Evolutionary conservation across 2,329 filamentous ascomycete genomes (phyloP), one percentile per base, ranked within the genome.

Genomic region (Trichophyton benhamiae): DNA sequence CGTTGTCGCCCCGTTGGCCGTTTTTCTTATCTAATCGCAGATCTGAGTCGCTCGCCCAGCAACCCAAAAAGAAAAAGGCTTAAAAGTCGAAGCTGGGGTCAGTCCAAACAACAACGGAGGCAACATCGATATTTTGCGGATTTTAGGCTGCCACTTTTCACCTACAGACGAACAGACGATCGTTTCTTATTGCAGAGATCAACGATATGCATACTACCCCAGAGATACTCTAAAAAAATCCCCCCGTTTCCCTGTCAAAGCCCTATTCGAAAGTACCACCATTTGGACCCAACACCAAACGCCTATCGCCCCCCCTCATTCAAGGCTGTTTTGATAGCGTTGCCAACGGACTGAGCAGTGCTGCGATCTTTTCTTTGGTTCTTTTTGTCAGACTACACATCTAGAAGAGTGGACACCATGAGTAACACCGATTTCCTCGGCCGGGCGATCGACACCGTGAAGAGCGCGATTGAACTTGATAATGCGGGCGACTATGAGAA

Each of bases 351-450:
- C 22, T 52, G 46, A 25, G 22, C 25, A 27, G 46, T 11, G 3
- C 46, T 52, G 20, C 3, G 20, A 22, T 27, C 11, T 15, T 25
- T 52, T 27, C 13, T 52, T 22, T 52, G 20, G 3, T 52, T 27
- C 20, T n/a, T 55, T n/a, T 33, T 30, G 8, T 36, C n/a, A 27
- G 5, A 17, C 6, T n/a, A n/a, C 33, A 17, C 52, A 7, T 20
- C 4, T 27, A 27, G 25, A 52, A 27, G 25, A 4, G 27, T 30
- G 22, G 63, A 71, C 77, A 79, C 71, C 69, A 96, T 96, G 91
- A 95, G 91, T 68, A 91, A 91, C 74, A 95, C 90, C 75, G 94
- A 99, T 79, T 99, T 97, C 74, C 85, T 96, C 71, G 91, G 91
- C 71, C 90, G 92, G 70, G 94, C 94, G 70, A 97, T 97, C 79